Evolutionary conservation across 192 early-diverging fungal genomes (phyloP).

Genomic region (Gryganskiella cystojenkinii): DNA sequence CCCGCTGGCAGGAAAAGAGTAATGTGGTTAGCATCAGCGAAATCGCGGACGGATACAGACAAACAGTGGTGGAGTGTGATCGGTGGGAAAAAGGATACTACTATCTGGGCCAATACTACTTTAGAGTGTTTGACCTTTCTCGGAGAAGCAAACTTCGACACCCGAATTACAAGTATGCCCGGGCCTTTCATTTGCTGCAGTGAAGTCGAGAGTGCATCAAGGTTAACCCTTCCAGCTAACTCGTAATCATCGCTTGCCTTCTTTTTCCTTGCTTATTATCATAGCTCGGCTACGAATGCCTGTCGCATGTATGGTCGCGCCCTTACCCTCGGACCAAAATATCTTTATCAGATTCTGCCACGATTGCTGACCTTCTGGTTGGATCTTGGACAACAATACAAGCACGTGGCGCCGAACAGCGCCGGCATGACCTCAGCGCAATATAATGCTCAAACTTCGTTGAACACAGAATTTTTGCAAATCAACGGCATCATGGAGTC

Average conservation of each 20-base stretch:
- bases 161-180: conserved; percentile 12
- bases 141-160: conserved; percentile 15
- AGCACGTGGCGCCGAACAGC: too few relatives aligned
- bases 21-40: conserved; percentile 46
- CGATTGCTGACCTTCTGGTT: conserved; percentile 89
- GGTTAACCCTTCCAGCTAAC: too few relatives aligned
- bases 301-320: conserved; percentile 52
- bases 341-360: conserved; percentile 88
- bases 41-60: conserved; percentile 56
- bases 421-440: conserved; percentile 9
- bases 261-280: too few relatives aligned
- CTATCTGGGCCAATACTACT: conserved; percentile 69
- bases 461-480: conserved; percentile 12
- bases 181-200: too few relatives aligned
- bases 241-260: too few relatives aligned
- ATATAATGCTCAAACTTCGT: neutral
- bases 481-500: conserved; percentile 29
- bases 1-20: conserved; percentile 68
- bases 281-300: conserved; percentile 20
- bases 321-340: conserved; percentile 75
- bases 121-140: conserved; percentile 58
- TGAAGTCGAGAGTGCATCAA: too few relatives aligned
- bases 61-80: conserved; percentile 24
- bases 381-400: conserved; percentile 68
- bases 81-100: conserved; percentile 79